phyloP scores from a whole-genome alignment of 1,139 yeast species.

The Candida sp. region DNA sequence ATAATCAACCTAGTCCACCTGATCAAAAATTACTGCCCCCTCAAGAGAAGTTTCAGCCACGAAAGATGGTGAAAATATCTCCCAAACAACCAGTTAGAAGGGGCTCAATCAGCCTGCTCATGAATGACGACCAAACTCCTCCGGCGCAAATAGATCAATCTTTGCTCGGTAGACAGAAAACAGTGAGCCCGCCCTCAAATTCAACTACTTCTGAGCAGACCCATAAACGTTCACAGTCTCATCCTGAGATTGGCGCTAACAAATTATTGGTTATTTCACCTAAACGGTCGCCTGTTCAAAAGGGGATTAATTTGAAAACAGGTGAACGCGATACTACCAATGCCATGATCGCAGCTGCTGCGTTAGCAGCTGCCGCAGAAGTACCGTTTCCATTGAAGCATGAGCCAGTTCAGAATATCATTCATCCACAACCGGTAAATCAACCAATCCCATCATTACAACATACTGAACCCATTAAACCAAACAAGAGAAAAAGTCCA shows the following conservation, averaged over 20 bases:
- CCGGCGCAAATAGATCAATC: not conserved
- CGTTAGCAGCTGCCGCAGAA: slow-evolving; percentile 69
- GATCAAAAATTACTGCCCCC: not conserved
- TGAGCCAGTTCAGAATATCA: not conserved
- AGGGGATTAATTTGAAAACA: slow-evolving; percentile 33
- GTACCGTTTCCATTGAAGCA: slow-evolving; percentile 50
- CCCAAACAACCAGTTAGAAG: not conserved
- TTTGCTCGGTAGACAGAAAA: slow-evolving; percentile 5
- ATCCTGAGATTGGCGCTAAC: slow-evolving; percentile 13
- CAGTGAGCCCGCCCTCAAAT: slow-evolving; percentile 7
- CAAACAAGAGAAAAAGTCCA: not conserved
- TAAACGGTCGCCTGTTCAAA: slow-evolving; percentile 20
- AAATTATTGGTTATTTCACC: slow-evolving; percentile 8
- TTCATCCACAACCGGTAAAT: not conserved
- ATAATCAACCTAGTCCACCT: not conserved
- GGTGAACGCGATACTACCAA: slow-evolving; percentile 39
- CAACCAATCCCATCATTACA: slow-evolving; percentile 1
- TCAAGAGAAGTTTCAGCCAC: not conserved
- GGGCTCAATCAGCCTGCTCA: slow-evolving; percentile 1
- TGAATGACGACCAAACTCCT: slow-evolving; percentile 1
- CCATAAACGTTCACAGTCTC: slow-evolving; percentile 24
- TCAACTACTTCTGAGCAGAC: slow-evolving; percentile 12
- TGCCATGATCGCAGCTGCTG: slow-evolving; percentile 69
- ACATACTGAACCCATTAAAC: not conserved
- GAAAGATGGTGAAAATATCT: not conserved